Conservation (phyloP, 352 stramenopile genomes). For the Phytophthora crassamura region DNA sequence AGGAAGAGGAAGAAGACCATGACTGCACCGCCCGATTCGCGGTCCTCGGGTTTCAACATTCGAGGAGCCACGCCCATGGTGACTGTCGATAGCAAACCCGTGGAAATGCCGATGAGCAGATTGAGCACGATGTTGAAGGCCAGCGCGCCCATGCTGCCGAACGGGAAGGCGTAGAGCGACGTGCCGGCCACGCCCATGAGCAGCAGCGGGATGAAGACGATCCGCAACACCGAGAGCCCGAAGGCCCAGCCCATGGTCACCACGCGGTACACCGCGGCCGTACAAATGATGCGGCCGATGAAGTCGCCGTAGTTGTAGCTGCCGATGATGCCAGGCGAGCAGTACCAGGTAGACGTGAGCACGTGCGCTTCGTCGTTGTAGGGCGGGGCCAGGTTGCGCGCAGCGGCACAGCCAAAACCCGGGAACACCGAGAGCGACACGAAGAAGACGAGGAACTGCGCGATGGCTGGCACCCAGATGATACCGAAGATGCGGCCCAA, state of each 20-base stretch:
- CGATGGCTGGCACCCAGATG: constrained; percentile 52
- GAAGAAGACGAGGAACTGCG: constrained; percentile 69
- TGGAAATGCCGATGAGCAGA: constrained; percentile 59
- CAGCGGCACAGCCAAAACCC: constrained; percentile 53
- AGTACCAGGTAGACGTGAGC: constrained; percentile 51
- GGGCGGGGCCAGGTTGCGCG: constrained; percentile 35
- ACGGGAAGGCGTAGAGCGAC: constrained; percentile 62
- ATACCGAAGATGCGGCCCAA: constrained; percentile 55
- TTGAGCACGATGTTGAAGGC: constrained; percentile 58
- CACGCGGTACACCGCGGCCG: constrained; percentile 52
- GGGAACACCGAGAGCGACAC: constrained; percentile 62
- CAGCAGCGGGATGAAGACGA: constrained; percentile 63
- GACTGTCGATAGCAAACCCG: constrained; percentile 64
- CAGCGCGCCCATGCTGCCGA: constrained; percentile 32
- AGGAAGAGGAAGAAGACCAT: constrained; percentile 72
- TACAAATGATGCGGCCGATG: constrained; percentile 57
- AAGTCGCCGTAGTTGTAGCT: constrained; percentile 76
- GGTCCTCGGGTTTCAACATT: constrained; percentile 60
- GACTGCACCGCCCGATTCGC: constrained; percentile 59
- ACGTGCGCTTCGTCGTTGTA: constrained; percentile 31
- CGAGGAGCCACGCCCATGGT: constrained; percentile 65
- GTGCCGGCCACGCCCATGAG: constrained; percentile 65
- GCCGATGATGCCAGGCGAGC: constrained; percentile 59
- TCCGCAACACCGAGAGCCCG: constrained; percentile 43
- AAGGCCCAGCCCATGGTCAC: constrained; percentile 58